Percentiles rank a stretch among this genome's conserved stretches.
These are phyloP conservation scores for Xylariaceae sp. DNA, from an alignment of 2,329 filamentous ascomycete species.

Conservation along the genomic window DNA sequence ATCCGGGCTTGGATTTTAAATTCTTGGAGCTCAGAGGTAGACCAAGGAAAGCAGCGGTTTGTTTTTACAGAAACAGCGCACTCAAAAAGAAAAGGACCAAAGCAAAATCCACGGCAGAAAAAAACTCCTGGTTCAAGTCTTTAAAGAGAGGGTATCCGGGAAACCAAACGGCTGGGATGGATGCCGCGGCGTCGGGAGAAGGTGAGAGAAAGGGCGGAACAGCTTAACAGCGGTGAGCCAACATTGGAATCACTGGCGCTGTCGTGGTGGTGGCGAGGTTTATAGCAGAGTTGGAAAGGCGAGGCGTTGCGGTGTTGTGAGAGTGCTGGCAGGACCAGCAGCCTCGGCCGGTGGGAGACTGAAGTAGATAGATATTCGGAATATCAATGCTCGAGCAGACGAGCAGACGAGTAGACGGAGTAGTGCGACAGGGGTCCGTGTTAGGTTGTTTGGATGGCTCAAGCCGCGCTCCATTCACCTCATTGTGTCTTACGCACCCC, in stretches of 20 bases:
- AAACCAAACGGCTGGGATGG: slow-evolving; percentile 16
- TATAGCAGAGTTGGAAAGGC: slow-evolving; percentile 7
- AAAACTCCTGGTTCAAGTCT: slow-evolving; percentile 38
- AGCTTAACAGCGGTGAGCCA: slow-evolving; percentile 16
- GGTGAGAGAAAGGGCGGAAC: slow-evolving; percentile 12
- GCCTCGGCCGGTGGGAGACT: slow-evolving; percentile 28
- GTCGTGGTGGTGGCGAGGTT: slow-evolving; percentile 8
- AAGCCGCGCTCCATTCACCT: slow-evolving; percentile 17
- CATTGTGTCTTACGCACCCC: slow-evolving; percentile 18
- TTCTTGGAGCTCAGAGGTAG: slow-evolving; percentile 21
- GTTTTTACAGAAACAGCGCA: slow-evolving; percentile 29
- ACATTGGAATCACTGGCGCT: slow-evolving; percentile 18
- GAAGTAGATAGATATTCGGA: slow-evolving; percentile 25
- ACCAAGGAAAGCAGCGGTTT: slow-evolving; percentile 19
- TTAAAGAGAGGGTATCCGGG: slow-evolving; percentile 42
- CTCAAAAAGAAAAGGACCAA: slow-evolving; percentile 29
- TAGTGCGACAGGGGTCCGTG: slow-evolving; percentile 27
- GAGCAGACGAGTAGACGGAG: not conserved
- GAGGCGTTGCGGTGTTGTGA: slow-evolving; percentile 15
- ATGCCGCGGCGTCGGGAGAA: slow-evolving; percentile 23
- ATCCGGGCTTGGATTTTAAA: slow-evolving; percentile 21
- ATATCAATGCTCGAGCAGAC: slow-evolving; percentile 29
- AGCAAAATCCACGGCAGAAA: slow-evolving; percentile 27
- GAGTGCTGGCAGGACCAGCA: slow-evolving; percentile 14
- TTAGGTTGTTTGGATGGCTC: slow-evolving; percentile 35